Conservation (phyloP, 768 basidiomycete species). For the Tubosaeta brunneosetosa region DNA sequence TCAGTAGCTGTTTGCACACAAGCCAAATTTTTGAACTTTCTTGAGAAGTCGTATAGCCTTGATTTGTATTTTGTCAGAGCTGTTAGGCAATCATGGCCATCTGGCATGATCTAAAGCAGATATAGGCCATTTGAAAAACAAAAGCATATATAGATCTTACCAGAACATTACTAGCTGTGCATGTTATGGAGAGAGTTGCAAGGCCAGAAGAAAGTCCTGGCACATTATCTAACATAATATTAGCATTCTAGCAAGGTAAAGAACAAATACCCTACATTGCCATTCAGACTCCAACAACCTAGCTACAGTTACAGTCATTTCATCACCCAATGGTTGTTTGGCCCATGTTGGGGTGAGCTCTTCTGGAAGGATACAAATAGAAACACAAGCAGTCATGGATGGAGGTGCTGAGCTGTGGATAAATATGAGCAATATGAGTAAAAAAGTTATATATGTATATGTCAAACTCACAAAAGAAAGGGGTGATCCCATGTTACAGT, state of each 20-base stretch:
- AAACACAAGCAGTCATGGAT: not conserved
- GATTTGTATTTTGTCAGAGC: not conserved
- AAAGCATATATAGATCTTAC: not conserved
- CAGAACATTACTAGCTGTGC: not conserved
- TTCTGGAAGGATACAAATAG: not conserved
- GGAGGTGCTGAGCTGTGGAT: not conserved
- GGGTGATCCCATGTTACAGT: constrained; percentile 1
- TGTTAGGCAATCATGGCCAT: not conserved
- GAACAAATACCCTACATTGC: not conserved
- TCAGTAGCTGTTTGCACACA: not conserved
- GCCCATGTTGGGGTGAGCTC: not conserved
- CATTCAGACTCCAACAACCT: not conserved
- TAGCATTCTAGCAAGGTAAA: not conserved
- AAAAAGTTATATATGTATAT: too few species aligned
- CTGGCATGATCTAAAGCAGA: not conserved
- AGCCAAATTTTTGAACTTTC: not conserved
- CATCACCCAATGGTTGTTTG: not conserved
- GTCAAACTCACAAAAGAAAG: not conserved
- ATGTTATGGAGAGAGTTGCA: not conserved
- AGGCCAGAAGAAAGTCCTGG: not conserved
- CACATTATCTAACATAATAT: not conserved
- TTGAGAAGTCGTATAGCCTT: not conserved
- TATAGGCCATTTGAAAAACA: not conserved
- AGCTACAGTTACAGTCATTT: not conserved
- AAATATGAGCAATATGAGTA: not conserved